phyloP scores from a whole-genome alignment of 805 yeast genomes.

The Teunomyces pallodes region DNA sequence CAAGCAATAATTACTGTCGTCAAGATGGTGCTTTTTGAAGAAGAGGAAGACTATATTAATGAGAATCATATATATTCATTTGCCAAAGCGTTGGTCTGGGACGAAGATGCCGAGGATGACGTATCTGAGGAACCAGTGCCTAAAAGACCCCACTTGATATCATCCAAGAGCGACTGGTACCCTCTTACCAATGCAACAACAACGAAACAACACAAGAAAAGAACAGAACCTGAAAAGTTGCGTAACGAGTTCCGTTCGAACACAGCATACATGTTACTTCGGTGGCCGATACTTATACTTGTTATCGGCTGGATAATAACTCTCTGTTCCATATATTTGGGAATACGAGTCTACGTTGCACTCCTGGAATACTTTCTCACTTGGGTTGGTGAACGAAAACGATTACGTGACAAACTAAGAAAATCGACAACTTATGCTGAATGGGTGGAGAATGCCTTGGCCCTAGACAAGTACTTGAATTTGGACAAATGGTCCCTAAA shows the following conservation, averaged over 20 bases:
- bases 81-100: slow-evolving; percentile 41
- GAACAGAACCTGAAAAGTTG: neutral
- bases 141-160: slow-evolving; percentile 17
- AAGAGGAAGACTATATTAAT: slow-evolving; percentile 28
- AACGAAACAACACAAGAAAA: neutral
- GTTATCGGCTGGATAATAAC: slow-evolving; percentile 54
- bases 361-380: slow-evolving; percentile 57
- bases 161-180: slow-evolving; percentile 27
- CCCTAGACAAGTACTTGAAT: slow-evolving; percentile 55
- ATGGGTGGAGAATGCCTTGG: slow-evolving; percentile 59
- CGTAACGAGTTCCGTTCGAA: slow-evolving; percentile 37
- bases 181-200: slow-evolving; percentile 17
- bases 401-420: slow-evolving; percentile 49
- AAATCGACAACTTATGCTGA: slow-evolving; percentile 52
- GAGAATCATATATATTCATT: slow-evolving; percentile 38
- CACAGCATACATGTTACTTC: slow-evolving; percentile 39
- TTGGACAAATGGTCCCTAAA: slow-evolving; percentile 63
- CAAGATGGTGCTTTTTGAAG: slow-evolving; percentile 10
- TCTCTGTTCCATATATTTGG: slow-evolving; percentile 48
- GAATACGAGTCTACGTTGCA: slow-evolving; percentile 59
- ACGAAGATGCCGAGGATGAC: slow-evolving; percentile 23
- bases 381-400: slow-evolving; percentile 58
- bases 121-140: neutral
- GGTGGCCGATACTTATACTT: slow-evolving; percentile 64
- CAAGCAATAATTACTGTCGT: neutral